A percentile compares a stretch with the other conserved stretches of the same genome.
These are phyloP conservation scores for Sabuloglossum arenarium DNA, from an alignment of 495 filamentous ascomycete species.

Conservation along the genomic window DNA sequence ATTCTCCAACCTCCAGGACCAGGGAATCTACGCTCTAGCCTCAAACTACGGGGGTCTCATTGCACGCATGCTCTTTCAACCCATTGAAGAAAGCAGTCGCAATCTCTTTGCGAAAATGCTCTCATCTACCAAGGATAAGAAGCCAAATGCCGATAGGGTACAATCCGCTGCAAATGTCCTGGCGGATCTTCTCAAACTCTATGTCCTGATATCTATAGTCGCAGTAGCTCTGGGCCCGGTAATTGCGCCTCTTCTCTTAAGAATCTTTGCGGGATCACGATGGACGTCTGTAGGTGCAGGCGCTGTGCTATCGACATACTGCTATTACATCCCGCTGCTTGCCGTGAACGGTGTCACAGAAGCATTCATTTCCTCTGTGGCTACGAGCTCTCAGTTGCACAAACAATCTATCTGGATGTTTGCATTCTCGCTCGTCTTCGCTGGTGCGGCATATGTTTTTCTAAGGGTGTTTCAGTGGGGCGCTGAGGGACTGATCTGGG, in stretches of 20 bases:
- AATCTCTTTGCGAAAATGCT: conserved; percentile 65
- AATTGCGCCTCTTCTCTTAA: conserved; percentile 47
- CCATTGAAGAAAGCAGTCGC: conserved; percentile 78
- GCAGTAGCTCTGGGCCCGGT: conserved; percentile 47
- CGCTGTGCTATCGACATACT: conserved; percentile 59
- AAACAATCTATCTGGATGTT: conserved; percentile 67
- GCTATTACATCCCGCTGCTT: conserved; percentile 79
- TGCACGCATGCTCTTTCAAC: conserved; percentile 82
- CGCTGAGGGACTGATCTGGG: conserved; percentile 58
- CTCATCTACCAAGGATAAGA: conserved; percentile 12
- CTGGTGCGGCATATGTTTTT: conserved; percentile 44
- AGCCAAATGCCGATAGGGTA: conserved; percentile 7
- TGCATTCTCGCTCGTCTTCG: conserved; percentile 53
- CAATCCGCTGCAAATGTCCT: conserved; percentile 25
- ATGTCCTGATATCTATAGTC: conserved; percentile 45
- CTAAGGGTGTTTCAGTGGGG: conserved; percentile 43
- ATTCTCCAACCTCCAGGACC: conserved; percentile 51
- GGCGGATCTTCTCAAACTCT: conserved; percentile 32
- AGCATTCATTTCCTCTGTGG: conserved; percentile 76
- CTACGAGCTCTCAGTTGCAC: conserved; percentile 45
- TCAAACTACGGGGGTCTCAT: conserved; percentile 86
- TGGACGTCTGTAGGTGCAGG: conserved; percentile 46
- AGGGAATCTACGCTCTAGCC: conserved; percentile 86
- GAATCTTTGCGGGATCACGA: conserved; percentile 45
- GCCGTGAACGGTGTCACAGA: conserved; percentile 84